Conservation (phyloP, 176 grass and related monocot genomes). For the Oryza meridionalis region DNA sequence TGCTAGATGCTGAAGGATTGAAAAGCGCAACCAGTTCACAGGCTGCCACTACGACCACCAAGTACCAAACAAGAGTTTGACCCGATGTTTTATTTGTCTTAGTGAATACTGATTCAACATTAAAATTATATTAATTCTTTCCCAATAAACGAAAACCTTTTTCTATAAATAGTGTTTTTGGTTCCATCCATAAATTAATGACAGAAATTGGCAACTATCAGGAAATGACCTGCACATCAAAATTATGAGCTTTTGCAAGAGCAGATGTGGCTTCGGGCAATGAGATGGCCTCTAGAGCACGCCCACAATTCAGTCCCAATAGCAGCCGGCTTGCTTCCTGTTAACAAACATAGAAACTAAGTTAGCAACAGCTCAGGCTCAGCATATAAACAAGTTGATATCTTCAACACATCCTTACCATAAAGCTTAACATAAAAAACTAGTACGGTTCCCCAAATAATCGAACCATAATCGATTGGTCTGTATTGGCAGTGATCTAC, state of each 20-base stretch:
- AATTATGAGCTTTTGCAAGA: conserved; percentile 58
- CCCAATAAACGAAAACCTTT: background rate
- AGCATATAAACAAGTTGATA: background rate
- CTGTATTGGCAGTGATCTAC: background rate
- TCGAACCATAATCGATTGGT: background rate
- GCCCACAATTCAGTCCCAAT: conserved; percentile 79
- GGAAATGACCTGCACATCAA: conserved; percentile 79
- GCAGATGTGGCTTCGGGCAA: conserved; percentile 52
- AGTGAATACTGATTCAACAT: background rate
- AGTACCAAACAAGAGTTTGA: background rate
- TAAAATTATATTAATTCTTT: background rate
- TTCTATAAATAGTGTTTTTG: background rate
- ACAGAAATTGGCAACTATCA: background rate
- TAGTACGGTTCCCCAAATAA: background rate
- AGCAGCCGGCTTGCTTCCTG: conserved; percentile 87
- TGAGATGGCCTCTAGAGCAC: conserved; percentile 51
- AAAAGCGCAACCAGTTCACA: conserved; percentile 2
- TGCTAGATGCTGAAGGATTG: background rate
- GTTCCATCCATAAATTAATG: background rate
- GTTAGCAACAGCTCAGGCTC: conserved; percentile 9
- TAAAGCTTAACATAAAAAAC: background rate
- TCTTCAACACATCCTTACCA: background rate
- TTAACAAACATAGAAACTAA: conserved; percentile 23
- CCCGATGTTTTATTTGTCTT: background rate
- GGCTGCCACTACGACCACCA: background rate